phyloP scores from a whole-genome alignment of 768 basidiomycete genomes.

The Amanita pallidorosea region DNA sequence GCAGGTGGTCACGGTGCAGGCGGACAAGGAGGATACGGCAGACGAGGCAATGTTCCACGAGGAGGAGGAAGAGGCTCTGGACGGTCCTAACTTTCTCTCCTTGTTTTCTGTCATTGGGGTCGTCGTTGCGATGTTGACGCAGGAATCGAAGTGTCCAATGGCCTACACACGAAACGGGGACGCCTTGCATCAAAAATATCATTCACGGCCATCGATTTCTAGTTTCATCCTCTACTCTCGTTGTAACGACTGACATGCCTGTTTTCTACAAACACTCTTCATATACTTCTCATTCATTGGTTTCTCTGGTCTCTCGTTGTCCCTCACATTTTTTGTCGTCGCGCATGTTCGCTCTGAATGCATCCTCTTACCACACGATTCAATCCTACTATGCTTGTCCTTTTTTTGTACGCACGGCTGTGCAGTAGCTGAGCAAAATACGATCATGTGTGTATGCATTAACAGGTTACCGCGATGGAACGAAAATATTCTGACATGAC shows the following conservation, averaged over 20 bases:
- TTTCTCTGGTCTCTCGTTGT: not conserved
- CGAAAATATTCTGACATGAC: not conserved
- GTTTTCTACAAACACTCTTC: not conserved
- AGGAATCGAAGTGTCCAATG: conserved; percentile 1
- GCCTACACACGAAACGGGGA: conserved; percentile 3
- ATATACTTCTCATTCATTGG: conserved; percentile 2
- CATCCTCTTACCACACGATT: not conserved
- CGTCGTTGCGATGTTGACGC: not conserved
- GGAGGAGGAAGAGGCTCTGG: conserved; percentile 4
- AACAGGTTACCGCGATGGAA: too few species aligned
- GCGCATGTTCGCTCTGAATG: conserved; percentile 5
- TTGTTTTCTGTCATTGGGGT: not conserved
- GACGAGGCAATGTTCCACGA: not conserved
- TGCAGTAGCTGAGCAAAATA: not conserved
- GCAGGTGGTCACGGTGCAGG: conserved; percentile 18
- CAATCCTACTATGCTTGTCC: not conserved
- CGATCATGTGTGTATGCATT: not conserved
- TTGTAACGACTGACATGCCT: conserved; percentile 5
- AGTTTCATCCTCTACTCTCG: not conserved
- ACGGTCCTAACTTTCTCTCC: not conserved
- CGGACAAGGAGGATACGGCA: conserved; percentile 9
- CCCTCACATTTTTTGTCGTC: conserved; percentile 1
- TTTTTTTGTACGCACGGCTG: not conserved
- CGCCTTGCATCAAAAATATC: not conserved
- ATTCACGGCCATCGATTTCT: not conserved